Conservation (phyloP, 257 asterid species). For the Orobanche coerulescens region DNA sequence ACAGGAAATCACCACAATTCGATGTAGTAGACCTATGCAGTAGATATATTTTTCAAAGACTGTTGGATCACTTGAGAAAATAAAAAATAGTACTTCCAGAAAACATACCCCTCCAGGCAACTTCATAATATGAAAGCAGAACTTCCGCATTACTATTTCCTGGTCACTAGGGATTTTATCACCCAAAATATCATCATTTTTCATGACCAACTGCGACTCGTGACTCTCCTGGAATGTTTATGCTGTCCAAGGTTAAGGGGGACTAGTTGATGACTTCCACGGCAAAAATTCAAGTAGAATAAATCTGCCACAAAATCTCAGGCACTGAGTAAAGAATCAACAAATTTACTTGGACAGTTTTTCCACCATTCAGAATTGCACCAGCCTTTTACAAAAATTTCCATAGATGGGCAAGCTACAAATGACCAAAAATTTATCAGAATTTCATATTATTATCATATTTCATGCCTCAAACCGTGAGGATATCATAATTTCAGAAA, state of each 20-base stretch:
- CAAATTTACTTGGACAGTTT: too few species aligned
- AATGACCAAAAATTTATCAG: too few species aligned
- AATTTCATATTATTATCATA: too few species aligned
- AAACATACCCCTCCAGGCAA: conserved; percentile 60
- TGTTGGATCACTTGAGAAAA: too few species aligned
- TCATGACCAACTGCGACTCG: conserved; percentile 45
- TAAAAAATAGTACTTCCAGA: conserved; percentile 9
- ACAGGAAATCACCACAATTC: background rate
- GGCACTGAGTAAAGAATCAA: background rate
- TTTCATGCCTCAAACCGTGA: too few species aligned
- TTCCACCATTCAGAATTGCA: too few species aligned
- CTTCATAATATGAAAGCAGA: conserved; percentile 73
- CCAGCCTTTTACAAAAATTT: too few species aligned
- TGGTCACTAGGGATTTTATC: conserved; percentile 77
- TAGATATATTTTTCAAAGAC: background rate
- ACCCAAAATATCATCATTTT: conserved; percentile 89
- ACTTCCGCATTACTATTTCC: conserved; percentile 56
- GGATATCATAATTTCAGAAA: too few species aligned
- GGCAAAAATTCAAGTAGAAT: background rate
- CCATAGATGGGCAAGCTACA: too few species aligned
- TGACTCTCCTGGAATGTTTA: conserved; percentile 55
- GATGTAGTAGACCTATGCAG: background rate
- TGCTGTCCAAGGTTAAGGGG: conserved; percentile 6
- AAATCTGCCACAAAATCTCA: background rate
- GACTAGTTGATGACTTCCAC: background rate